Percentiles rank a stretch among this genome's conserved stretches.
Evolutionary conservation across 768 basidiomycete species (phyloP).

Genomic region (Leccinum uliginosum): DNA sequence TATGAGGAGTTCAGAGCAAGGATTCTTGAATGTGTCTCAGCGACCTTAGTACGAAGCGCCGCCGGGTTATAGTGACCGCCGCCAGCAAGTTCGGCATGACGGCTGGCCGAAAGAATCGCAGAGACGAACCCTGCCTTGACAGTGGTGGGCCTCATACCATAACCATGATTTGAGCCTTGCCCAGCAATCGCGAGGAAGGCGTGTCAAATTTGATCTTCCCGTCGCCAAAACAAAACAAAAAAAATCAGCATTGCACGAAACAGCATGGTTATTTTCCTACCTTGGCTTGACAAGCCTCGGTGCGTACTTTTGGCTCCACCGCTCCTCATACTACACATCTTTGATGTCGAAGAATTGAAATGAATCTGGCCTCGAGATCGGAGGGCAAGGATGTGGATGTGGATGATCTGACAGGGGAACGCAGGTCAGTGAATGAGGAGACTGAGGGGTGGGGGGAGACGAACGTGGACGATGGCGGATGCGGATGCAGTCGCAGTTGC

Average conservation of each 20-base stretch:
- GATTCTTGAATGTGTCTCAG: constrained; percentile 82
- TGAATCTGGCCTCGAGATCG: too few species aligned
- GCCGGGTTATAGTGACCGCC: constrained; percentile 94
- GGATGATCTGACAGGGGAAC: too few species aligned
- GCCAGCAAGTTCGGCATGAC: constrained; percentile 94
- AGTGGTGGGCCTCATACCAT: constrained; percentile 98
- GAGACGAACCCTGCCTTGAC: constrained; percentile 94
- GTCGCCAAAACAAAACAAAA: constrained; percentile 54
- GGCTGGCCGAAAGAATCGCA: constrained; percentile 89
- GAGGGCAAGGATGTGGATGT: too few species aligned
- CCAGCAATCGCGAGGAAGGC: constrained; percentile 91
- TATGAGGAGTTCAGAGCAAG: constrained; percentile 95
- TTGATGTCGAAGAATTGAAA: constrained; percentile 67
- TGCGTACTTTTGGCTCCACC: constrained; percentile 89
- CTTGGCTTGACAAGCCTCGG: constrained; percentile 86
- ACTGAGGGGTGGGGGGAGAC: constrained; percentile 19
- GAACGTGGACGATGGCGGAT: constrained; percentile 79
- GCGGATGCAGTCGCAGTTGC: constrained; percentile 48
- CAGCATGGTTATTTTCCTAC: constrained; percentile 34
- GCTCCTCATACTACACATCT: constrained; percentile 69
- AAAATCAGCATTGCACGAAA: constrained; percentile 2
- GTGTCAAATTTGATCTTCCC: constrained; percentile 92
- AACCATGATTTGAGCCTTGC: constrained; percentile 98
- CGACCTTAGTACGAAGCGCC: constrained; percentile 84
- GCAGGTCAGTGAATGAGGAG: too few species aligned